These are phyloP conservation scores for Populus euphratica DNA, from an alignment of 345 rosid genomes.

Conservation along the genomic window DNA sequence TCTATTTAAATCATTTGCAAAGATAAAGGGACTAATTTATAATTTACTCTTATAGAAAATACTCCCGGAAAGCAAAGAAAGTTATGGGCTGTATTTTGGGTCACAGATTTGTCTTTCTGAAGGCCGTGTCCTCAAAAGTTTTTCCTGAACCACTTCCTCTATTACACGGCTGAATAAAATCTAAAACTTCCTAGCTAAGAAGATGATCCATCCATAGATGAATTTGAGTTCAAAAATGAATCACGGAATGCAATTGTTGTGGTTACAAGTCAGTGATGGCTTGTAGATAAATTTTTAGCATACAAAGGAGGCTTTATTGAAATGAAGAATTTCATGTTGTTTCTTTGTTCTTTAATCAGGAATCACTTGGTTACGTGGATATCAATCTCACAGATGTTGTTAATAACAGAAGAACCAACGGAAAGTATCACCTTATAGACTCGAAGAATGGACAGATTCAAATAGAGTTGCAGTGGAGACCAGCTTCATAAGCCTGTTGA, in stretches of 20 bases:
- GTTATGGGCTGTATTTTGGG: neutral
- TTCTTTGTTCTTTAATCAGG: slow-evolving; percentile 40
- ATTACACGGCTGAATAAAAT: neutral
- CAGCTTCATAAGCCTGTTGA: slow-evolving; percentile 37
- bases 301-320: neutral
- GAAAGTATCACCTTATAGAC: slow-evolving; percentile 87
- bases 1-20: too few species aligned
- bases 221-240: neutral
- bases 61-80: neutral
- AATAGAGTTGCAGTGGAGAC: slow-evolving; percentile 87
- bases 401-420: slow-evolving; percentile 77
- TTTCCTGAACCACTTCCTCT: neutral
- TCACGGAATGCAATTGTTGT: neutral
- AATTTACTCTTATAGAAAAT: too few species aligned
- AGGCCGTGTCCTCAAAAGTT: neutral
- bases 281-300: neutral
- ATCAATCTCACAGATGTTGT: slow-evolving; percentile 73
- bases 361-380: slow-evolving; percentile 68
- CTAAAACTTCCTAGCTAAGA: neutral
- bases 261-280: neutral
- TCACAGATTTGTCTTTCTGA: neutral
- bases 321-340: neutral
- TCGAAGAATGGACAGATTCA: slow-evolving; percentile 82
- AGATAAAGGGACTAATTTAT: too few species aligned
- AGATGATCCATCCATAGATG: neutral